These are phyloP conservation scores for Bifiguratus adelaidae DNA, from an alignment of 192 early-diverging fungal genomes.

Conservation along the genomic window DNA sequence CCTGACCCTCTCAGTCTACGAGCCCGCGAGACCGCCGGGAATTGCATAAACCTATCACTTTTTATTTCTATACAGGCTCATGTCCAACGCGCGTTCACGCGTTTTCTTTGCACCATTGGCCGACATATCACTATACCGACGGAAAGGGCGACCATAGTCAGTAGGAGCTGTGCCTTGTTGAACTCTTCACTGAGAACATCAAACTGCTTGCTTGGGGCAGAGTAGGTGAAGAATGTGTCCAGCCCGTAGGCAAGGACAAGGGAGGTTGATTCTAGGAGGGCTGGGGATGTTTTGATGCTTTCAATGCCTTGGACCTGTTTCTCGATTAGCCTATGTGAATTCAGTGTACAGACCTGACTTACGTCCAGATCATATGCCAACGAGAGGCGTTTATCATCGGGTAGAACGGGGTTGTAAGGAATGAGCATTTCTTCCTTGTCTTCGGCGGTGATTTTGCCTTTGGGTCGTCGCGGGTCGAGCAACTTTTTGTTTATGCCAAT, in stretches of 20 bases:
- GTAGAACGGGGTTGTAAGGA: constrained; percentile 61
- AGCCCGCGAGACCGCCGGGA: too few species aligned
- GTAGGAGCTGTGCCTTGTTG: constrained; percentile 71
- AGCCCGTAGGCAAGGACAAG: constrained; percentile 82
- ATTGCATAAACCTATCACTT: too few species aligned
- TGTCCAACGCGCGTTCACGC: constrained; percentile 38
- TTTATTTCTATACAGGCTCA: too few species aligned
- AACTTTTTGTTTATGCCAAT: constrained; percentile 59
- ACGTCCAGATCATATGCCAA: constrained; percentile 62
- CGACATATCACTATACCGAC: constrained; percentile 61
- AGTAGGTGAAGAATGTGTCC: constrained; percentile 81
- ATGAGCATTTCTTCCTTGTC: constrained; percentile 86
- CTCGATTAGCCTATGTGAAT: too few species aligned
- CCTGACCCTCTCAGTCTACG: too few species aligned
- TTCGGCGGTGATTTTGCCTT: constrained; percentile 45
- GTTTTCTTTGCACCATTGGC: constrained; percentile 60
- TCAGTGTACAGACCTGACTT: too few species aligned
- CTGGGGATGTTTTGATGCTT: constrained; percentile 60
- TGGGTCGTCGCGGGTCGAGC: constrained; percentile 79
- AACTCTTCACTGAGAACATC: constrained; percentile 92
- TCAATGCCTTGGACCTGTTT: constrained; percentile 52
- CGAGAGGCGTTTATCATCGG: constrained; percentile 67
- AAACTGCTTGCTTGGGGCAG: constrained; percentile 82
- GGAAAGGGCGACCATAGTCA: constrained; percentile 71
- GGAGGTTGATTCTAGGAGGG: constrained; percentile 88